Percentiles rank a stretch among this genome's conserved stretches.
These are phyloP conservation scores for Neodidymelliopsis sp. DNA, from an alignment of 2,329 filamentous ascomycete genomes.

Conservation along the genomic window DNA sequence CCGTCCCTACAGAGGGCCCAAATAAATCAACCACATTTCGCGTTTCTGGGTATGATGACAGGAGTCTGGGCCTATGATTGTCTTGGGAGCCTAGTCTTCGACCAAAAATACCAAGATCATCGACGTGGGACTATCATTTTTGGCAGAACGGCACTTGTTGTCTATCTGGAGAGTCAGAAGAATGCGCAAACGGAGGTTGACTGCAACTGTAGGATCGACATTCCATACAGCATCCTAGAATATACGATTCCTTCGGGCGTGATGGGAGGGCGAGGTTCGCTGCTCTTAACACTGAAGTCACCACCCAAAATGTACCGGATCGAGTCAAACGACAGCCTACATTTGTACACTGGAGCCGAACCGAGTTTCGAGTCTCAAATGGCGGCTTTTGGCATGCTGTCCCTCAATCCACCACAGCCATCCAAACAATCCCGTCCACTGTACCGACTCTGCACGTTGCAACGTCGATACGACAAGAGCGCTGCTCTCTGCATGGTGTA, in stretches of 20 bases:
- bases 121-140: slow-evolving; percentile 50
- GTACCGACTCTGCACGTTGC: slow-evolving; percentile 47
- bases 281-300: slow-evolving; percentile 50
- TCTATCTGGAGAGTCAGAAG: slow-evolving; percentile 23
- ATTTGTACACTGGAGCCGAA: slow-evolving; percentile 26
- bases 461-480: slow-evolving; percentile 47
- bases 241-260: slow-evolving; percentile 43
- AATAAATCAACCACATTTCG: slow-evolving; percentile 31
- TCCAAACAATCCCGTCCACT: slow-evolving; percentile 20
- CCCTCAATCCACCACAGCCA: background rate
- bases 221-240: slow-evolving; percentile 54
- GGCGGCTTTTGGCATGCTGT: slow-evolving; percentile 9
- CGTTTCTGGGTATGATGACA: slow-evolving; percentile 40
- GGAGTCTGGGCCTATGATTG: slow-evolving; percentile 54
- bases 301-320: slow-evolving; percentile 52
- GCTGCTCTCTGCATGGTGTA: slow-evolving; percentile 62
- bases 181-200: slow-evolving; percentile 8
- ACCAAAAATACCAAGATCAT: slow-evolving; percentile 52
- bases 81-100: slow-evolving; percentile 47
- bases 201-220: slow-evolving; percentile 48
- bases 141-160: slow-evolving; percentile 40
- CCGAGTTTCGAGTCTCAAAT: background rate
- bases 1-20: slow-evolving; percentile 8
- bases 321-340: slow-evolving; percentile 24
- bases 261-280: slow-evolving; percentile 19